phyloP scores from a whole-genome alignment of 2,329 filamentous ascomycete species.

The Trichoderma guizhouense region DNA sequence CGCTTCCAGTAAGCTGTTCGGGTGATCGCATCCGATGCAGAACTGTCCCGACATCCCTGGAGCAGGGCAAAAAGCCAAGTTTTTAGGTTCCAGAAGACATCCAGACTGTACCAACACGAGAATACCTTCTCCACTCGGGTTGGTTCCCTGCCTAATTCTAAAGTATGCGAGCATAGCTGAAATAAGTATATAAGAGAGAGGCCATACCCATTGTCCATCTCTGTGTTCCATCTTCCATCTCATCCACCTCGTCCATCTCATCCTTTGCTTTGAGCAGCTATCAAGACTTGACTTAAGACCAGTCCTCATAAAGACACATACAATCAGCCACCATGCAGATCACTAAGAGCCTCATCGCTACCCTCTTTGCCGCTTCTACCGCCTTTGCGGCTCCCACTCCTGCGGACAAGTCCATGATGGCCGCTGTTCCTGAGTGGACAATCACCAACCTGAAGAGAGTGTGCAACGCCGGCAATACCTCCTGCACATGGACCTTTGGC shows the following conservation, averaged over 20 bases:
- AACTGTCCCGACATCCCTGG: neutral
- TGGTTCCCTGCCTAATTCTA: neutral
- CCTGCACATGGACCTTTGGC: conserved; percentile 44
- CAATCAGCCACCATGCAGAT: conserved; percentile 41
- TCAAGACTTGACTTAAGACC: neutral
- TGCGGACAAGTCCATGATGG: conserved; percentile 39
- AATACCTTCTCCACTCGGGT: neutral
- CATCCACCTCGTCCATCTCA: neutral
- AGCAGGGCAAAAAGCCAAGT: neutral
- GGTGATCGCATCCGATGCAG: conserved; percentile 7
- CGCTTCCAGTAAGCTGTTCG: neutral
- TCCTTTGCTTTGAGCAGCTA: neutral
- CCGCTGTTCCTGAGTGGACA: conserved; percentile 39
- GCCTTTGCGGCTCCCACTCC: conserved; percentile 36
- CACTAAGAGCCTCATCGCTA: conserved; percentile 37
- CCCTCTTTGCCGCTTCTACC: conserved; percentile 35
- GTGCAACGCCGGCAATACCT: conserved; percentile 38
- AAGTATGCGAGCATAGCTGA: neutral
- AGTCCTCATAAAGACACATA: neutral
- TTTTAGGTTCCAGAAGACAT: neutral
- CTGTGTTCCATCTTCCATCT: neutral
- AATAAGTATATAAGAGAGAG: neutral
- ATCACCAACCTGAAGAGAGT: conserved; percentile 39
- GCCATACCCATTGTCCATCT: neutral
- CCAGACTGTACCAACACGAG: neutral